Conservation (phyloP, 2,329 filamentous ascomycete species). For the Bipolaris victoriae region DNA sequence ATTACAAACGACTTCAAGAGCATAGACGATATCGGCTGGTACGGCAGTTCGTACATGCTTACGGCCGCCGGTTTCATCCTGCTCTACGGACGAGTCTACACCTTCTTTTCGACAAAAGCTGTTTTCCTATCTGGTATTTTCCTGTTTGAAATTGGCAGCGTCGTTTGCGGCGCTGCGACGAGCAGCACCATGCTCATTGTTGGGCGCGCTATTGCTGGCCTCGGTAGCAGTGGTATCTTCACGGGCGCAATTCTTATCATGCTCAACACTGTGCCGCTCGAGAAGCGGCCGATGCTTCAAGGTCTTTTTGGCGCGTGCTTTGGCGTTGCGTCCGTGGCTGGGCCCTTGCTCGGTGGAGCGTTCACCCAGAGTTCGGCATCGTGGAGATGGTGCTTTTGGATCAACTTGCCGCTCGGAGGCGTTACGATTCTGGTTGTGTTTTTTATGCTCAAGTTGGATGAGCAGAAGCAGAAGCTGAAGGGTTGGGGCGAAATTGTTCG, state of each 20-base stretch:
- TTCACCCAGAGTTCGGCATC: constrained; percentile 51
- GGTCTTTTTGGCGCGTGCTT: constrained; percentile 50
- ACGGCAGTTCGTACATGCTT: constrained; percentile 49
- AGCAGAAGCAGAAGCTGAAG: constrained; percentile 37
- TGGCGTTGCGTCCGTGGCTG: constrained; percentile 50
- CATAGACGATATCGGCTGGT: constrained; percentile 54
- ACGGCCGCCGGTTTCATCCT: constrained; percentile 51
- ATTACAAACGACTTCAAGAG: constrained; percentile 55
- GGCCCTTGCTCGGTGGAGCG: constrained; percentile 54
- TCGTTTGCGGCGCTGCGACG: constrained; percentile 58
- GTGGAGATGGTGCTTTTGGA: constrained; percentile 57
- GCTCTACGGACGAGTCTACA: constrained; percentile 55
- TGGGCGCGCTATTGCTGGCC: constrained; percentile 40
- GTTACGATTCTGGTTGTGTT: constrained; percentile 47
- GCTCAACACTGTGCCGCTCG: constrained; percentile 47
- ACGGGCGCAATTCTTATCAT: constrained; percentile 45
- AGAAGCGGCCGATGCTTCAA: constrained; percentile 51
- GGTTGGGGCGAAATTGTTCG: constrained; percentile 41
- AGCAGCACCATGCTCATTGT: constrained; percentile 39
- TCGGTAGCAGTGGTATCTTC: constrained; percentile 42
- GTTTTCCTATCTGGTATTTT: constrained; percentile 57
- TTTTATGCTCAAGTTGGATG: constrained; percentile 42
- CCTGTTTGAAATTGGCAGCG: constrained; percentile 58
- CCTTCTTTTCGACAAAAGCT: constrained; percentile 57
- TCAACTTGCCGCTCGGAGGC: constrained; percentile 61